Base-by-base conservation (phyloP, 2,329 filamentous ascomycete species). In the Lomentospora prolificans region DNA sequence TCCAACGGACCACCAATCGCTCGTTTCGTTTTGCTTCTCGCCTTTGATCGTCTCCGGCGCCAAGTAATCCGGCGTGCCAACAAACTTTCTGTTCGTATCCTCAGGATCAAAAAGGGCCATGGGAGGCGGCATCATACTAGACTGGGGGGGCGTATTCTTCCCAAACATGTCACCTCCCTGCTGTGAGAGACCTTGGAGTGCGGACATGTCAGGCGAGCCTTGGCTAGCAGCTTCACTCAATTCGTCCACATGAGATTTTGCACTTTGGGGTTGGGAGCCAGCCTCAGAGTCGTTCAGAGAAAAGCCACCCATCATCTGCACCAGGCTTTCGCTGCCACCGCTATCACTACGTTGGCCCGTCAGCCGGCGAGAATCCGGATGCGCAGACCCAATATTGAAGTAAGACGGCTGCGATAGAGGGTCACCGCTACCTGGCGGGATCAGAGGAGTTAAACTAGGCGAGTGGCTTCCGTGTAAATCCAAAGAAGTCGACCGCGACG, bases 1-100 rank as follows among this genome's bases (percentile, higher is more conserved):
- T 1, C 94, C 94, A n/a, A 99, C 79, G 22, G 94, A 97, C 94
- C 94, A 99, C 94, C 94, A 99, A 82, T 99, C 94, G 66, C 94
- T 97, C 62, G 92, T 94, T 69, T 97, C 92, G 65, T 99, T 94
- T 69, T 99, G 94, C 1, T 92, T 90, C 61, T 90, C 85, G 52
- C 95, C 94, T 61, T 90, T 91, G 66, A 99, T 95, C 0, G 95
- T 99, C 67, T 99, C 95, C 0, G 94, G 94, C 0, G 94, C 94
- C 12, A 99, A 80, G 66, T 99, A 99, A 69, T 99, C 94, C 0
- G 94, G 94, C 0, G 94, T 99, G 30, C 94, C 94, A 7, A 99
- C 94, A 64, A 99, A 99, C 39, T 90, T 85, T 55, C 94, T 84
- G 66, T 89, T 92, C 58, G 85, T 95, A 65, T 99, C 94, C 65